Conservation (phyloP, 2,329 filamentous ascomycete species). For the Diplodia sapinea region DNA sequence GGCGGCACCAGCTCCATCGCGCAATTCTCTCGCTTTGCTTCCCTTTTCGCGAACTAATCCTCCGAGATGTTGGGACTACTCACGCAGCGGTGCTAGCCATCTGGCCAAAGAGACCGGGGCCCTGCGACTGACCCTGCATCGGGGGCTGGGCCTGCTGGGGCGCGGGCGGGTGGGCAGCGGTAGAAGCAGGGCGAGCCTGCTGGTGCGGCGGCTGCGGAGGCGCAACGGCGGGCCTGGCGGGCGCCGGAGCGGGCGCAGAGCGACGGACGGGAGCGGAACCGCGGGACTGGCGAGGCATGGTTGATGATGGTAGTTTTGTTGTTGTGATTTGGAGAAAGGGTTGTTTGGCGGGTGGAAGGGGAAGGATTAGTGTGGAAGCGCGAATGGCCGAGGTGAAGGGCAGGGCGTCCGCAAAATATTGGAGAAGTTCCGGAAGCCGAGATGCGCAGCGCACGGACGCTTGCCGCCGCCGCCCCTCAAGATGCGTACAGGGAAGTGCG, state of each 20-base stretch:
- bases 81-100: slow-evolving; percentile 99
- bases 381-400: slow-evolving; percentile 9
- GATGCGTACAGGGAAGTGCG: slow-evolving; percentile 14
- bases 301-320: neutral
- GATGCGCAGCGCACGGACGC: slow-evolving; percentile 16
- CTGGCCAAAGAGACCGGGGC: slow-evolving; percentile 89
- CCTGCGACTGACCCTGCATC: slow-evolving; percentile 61
- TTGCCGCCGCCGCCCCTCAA: neutral
- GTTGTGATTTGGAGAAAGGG: neutral
- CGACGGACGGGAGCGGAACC: slow-evolving; percentile 52
- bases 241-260: slow-evolving; percentile 51
- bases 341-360: neutral
- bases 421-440: slow-evolving; percentile 23
- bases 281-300: slow-evolving; percentile 57
- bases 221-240: slow-evolving; percentile 64
- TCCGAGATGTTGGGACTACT: slow-evolving; percentile 51
- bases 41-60: neutral
- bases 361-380: slow-evolving; percentile 5
- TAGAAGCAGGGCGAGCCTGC: slow-evolving; percentile 73
- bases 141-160: slow-evolving; percentile 56
- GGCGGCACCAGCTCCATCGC: neutral
- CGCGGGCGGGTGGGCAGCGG: slow-evolving; percentile 60
- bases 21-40: neutral
- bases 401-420: slow-evolving; percentile 24
- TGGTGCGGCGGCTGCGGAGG: slow-evolving; percentile 60